Percentiles rank a stretch among this genome's conserved stretches.
Conservation (phyloP, 2,329 filamentous ascomycete genomes). For the Cercospora brassicicola region DNA sequence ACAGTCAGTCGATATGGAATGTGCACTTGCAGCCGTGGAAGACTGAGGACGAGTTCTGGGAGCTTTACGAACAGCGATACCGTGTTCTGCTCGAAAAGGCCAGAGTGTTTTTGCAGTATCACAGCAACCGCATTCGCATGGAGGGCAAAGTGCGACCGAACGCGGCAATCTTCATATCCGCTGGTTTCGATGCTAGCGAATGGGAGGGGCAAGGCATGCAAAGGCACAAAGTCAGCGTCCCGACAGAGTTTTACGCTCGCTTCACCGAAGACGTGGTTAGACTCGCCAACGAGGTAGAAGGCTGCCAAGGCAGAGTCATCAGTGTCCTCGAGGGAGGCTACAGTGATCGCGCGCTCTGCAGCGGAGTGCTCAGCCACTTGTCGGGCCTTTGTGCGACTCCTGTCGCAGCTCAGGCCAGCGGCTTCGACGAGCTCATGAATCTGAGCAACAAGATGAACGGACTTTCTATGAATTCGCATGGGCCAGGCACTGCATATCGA, state of each 20-base stretch:
- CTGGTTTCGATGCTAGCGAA: slow-evolving; percentile 95
- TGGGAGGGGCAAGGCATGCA: slow-evolving; percentile 94
- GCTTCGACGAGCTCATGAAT: slow-evolving; percentile 19
- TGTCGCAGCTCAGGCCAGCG: slow-evolving; percentile 12
- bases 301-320: slow-evolving; percentile 79
- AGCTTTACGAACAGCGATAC: slow-evolving; percentile 79
- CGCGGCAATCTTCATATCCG: slow-evolving; percentile 89
- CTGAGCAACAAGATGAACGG: slow-evolving; percentile 33
- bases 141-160: slow-evolving; percentile 64
- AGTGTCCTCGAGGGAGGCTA: slow-evolving; percentile 96
- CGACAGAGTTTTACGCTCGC: slow-evolving; percentile 91
- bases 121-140: slow-evolving; percentile 65
- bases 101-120: slow-evolving; percentile 69
- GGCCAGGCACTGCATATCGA: background rate
- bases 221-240: slow-evolving; percentile 90
- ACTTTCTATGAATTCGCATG: slow-evolving; percentile 25
- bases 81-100: slow-evolving; percentile 75
- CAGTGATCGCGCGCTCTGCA: slow-evolving; percentile 84
- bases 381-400: slow-evolving; percentile 65
- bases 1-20: slow-evolving; percentile 94
- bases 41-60: slow-evolving; percentile 81
- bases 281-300: slow-evolving; percentile 75
- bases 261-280: slow-evolving; percentile 83
- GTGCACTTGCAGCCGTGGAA: slow-evolving; percentile 89
- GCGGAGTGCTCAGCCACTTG: slow-evolving; percentile 85